Base-by-base conservation (phyloP, 495 filamentous ascomycete species). In the Mytilinidion resinicola region DNA sequence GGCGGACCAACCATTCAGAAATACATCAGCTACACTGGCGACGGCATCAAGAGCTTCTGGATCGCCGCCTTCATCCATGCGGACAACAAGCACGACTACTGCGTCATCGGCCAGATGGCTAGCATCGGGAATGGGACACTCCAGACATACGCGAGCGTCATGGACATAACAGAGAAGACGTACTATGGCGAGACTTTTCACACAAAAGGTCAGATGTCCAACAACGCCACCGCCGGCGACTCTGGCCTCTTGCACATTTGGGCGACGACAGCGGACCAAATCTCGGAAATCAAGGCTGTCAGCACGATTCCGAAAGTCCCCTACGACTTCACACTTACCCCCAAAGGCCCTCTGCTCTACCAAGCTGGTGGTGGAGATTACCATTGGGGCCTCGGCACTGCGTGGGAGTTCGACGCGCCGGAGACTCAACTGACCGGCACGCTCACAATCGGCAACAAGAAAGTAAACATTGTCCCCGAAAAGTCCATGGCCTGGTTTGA, bases 121-220 rank as follows among this genome's bases (percentile, higher is more conserved):
- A 48, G 14, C 19, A 20, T 48, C 19, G 44, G 14, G 21, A 15
- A 17, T 11, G 19, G 9, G 15, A 20, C n/a, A 48, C 4, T 48
- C n/a, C 15, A 48, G 44, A 21, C 44, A 20, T 48, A 48, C 19
- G 2, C 44, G 3, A 48, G n/a, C 10, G 9, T 48, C 6, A 48
- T 48, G 44, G 44, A 48, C 19, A 48, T 48, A n/a, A 48, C 44
- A 20, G 19, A n/a, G 44, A 48, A 48, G 44, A 48, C 44, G 19
- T 48, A 21, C 44, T 48, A 48, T 17, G 44, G 44, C 44, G 44
- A 48, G 44, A 48, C 19, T 3, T 48, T 48, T 10, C 44, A 19
- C 9, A 48, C 44, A 20, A n/a, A n/a, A 11, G 44, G 44, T n/a
- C 4, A 48, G 21, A 48, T 48, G n/a, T 48, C 44, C 19, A 48